Conservation (phyloP, 1,284 basidiomycete genomes). For the Apiotrichum sp. region DNA sequence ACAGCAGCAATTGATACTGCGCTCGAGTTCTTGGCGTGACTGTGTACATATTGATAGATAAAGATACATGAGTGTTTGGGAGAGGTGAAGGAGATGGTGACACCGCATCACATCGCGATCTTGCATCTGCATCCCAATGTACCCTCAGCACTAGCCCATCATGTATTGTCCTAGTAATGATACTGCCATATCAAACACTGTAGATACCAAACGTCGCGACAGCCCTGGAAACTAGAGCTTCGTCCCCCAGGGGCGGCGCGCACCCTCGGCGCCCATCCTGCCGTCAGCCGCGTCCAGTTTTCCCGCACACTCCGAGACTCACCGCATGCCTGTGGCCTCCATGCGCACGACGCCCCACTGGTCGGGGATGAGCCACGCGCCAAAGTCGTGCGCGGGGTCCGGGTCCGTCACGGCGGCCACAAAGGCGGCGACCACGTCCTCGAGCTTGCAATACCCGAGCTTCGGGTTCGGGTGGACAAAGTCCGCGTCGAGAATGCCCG, state of each 20-base stretch:
- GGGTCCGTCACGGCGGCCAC: not conserved
- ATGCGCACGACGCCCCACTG: slow-evolving; percentile 2
- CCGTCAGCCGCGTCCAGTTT: too few relatives aligned
- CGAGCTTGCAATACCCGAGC: slow-evolving; percentile 1
- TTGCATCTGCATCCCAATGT: too few relatives aligned
- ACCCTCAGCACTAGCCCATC: too few relatives aligned
- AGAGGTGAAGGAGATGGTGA: too few relatives aligned
- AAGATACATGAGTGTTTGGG: too few relatives aligned
- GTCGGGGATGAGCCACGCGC: slow-evolving; percentile 3
- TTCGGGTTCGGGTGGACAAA: slow-evolving; percentile 3
- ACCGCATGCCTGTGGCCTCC: not conserved
- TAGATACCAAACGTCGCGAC: too few relatives aligned
- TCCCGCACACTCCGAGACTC: not conserved
- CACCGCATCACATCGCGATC: too few relatives aligned
- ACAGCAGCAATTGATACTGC: slow-evolving; percentile 27
- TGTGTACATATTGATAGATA: too few relatives aligned
- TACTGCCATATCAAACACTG: too few relatives aligned
- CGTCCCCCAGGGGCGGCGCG: not conserved
- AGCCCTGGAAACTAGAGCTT: too few relatives aligned
- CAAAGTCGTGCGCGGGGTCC: not conserved
- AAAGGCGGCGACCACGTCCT: slow-evolving; percentile 3
- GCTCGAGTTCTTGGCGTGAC: slow-evolving; percentile 27
- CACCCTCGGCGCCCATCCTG: slow-evolving; percentile 13
- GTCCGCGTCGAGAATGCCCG: slow-evolving; percentile 1
- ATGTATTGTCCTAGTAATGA: too few relatives aligned